Percentiles rank a stretch among this genome's conserved stretches.
These are phyloP conservation scores for Ganoderma sp. DNA, from an alignment of 1,284 basidiomycete genomes.

Conservation along the genomic window DNA sequence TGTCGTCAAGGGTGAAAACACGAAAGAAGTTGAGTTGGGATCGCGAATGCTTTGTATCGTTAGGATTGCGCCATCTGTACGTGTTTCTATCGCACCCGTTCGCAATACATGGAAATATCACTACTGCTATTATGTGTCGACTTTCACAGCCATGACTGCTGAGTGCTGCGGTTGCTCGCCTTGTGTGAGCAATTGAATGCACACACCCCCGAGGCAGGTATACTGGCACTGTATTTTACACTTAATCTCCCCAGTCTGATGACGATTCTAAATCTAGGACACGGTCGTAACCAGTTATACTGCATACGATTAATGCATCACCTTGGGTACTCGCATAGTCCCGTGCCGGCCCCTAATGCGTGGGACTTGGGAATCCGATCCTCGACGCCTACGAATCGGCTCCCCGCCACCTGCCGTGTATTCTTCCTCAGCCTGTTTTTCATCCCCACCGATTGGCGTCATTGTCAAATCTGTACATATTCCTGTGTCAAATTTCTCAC, in stretches of 20 bases:
- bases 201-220: too few species aligned
- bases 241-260: not conserved
- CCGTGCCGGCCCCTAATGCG: too few species aligned
- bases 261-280: not conserved
- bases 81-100: slow-evolving; percentile 10
- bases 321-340: not conserved
- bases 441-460: not conserved
- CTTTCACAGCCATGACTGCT: not conserved
- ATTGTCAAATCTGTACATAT: slow-evolving; percentile 5
- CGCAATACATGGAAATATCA: not conserved
- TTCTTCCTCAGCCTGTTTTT: slow-evolving; percentile 4
- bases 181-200: not conserved
- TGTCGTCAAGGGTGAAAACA: not conserved
- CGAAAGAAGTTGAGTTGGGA: not conserved
- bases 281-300: not conserved
- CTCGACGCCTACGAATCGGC: not conserved
- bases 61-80: slow-evolving; percentile 8
- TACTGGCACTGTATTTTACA: not conserved
- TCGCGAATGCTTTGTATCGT: slow-evolving; percentile 4
- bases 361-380: not conserved
- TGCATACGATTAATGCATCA: not conserved
- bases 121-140: not conserved
- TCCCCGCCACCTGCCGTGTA: not conserved
- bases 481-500: not conserved
- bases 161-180: not conserved